Conservation (phyloP, 768 basidiomycete species). For the Amanita polypyramis region DNA sequence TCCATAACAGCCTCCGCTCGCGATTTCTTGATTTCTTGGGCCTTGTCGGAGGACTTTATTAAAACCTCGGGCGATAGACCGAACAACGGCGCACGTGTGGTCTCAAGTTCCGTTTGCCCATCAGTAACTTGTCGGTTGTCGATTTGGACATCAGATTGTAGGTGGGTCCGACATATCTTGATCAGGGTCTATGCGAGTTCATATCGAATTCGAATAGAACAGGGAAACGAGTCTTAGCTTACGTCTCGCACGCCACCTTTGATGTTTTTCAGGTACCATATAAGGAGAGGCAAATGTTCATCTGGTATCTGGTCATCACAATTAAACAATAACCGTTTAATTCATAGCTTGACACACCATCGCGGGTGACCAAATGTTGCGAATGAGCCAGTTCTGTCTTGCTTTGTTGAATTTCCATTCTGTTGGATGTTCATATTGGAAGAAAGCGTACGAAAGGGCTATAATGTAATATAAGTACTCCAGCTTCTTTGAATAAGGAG, state of each 20-base stretch:
- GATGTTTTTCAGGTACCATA: neutral
- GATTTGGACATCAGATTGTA: neutral
- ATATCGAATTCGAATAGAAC: neutral
- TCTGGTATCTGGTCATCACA: neutral
- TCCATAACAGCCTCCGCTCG: neutral
- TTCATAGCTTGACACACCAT: neutral
- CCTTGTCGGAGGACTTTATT: neutral
- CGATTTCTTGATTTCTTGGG: neutral
- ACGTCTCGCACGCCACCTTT: neutral
- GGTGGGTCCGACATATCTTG: neutral
- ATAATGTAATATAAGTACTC: neutral
- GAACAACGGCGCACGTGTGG: neutral
- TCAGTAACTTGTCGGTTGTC: neutral
- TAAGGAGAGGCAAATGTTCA: neutral
- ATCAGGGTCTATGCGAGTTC: neutral
- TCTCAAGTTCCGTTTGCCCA: neutral
- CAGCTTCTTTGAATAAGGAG: neutral
- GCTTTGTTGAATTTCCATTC: slow-evolving; percentile 72
- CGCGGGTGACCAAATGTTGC: slow-evolving; percentile 48
- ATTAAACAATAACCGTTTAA: neutral
- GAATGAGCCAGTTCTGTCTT: slow-evolving; percentile 63
- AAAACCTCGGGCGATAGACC: neutral
- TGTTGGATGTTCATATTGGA: slow-evolving; percentile 34
- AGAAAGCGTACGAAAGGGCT: slow-evolving; percentile 36
- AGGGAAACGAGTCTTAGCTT: no score